Conservation (phyloP, 495 filamentous ascomycete species). For the Penicillium soppii region DNA sequence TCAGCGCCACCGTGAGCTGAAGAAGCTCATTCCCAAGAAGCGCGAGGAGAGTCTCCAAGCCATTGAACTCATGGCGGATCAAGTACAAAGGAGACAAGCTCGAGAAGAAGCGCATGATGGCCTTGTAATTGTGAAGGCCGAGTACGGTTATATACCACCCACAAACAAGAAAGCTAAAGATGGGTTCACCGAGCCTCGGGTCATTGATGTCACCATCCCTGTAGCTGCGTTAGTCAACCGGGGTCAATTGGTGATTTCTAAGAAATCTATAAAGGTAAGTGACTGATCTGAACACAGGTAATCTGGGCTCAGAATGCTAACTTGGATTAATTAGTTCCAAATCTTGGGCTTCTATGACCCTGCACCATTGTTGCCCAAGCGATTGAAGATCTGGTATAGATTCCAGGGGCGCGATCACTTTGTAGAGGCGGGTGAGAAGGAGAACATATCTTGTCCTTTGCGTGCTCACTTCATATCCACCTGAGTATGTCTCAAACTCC, state of each 20-base stretch:
- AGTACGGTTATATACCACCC: slow-evolving; percentile 41
- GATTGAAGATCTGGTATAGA: slow-evolving; percentile 52
- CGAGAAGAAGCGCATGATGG: slow-evolving; percentile 38
- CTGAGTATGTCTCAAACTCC: slow-evolving; percentile 4
- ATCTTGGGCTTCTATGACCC: slow-evolving; percentile 60
- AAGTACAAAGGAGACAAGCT: slow-evolving; percentile 47
- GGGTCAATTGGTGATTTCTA: slow-evolving; percentile 45
- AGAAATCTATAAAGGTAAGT: slow-evolving; percentile 42
- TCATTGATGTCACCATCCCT: slow-evolving; percentile 49
- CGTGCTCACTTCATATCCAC: slow-evolving; percentile 28
- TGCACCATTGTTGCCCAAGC: slow-evolving; percentile 51
- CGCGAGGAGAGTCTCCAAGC: slow-evolving; percentile 51
- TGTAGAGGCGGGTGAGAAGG: slow-evolving; percentile 46
- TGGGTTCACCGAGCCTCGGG: slow-evolving; percentile 24
- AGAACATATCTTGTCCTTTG: slow-evolving; percentile 42
- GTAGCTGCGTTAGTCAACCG: slow-evolving; percentile 48
- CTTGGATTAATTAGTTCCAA: slow-evolving; percentile 37
- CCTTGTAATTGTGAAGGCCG: slow-evolving; percentile 40
- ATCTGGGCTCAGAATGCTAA: slow-evolving; percentile 10
- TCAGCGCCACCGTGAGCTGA: slow-evolving; percentile 38
- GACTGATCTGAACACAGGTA: too few species aligned
- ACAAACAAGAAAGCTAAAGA: slow-evolving; percentile 24
- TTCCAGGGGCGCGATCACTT: slow-evolving; percentile 47
- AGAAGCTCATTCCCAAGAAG: slow-evolving; percentile 41
- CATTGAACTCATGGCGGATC: slow-evolving; percentile 50